phyloP scores from a whole-genome alignment of 2,329 filamentous ascomycete species.

The Metarhizium album region DNA sequence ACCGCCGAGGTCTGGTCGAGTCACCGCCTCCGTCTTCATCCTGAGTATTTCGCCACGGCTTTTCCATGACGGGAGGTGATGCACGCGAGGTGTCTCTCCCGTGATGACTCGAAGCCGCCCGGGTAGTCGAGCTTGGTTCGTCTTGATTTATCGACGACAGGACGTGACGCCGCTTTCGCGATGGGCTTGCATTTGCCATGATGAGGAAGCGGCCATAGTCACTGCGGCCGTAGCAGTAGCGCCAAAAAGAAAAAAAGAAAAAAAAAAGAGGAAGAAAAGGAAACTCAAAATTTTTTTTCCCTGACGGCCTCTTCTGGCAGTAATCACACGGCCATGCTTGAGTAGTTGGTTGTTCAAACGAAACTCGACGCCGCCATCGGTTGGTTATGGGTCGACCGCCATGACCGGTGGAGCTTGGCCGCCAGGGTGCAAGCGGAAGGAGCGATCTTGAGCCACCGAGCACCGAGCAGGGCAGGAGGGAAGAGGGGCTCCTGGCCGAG shows the following conservation, averaged over 20 bases:
- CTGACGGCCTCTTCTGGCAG: not conserved
- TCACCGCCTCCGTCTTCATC: not conserved
- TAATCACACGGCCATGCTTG: not conserved
- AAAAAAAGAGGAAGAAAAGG: no score
- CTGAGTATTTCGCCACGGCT: constrained; percentile 8
- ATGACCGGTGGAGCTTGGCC: not conserved
- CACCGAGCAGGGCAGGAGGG: not conserved
- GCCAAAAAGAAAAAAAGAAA: not conserved
- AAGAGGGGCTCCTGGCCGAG: not conserved
- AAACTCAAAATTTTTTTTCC: no score
- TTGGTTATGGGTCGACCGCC: no score
- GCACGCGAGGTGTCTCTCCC: not conserved
- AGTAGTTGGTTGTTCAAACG: no score
- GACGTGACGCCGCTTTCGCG: constrained; percentile 34
- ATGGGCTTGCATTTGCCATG: constrained; percentile 23
- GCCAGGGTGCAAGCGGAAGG: not conserved
- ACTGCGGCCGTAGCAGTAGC: not conserved
- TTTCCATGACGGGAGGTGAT: not conserved
- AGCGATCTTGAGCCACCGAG: not conserved
- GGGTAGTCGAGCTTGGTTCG: not conserved
- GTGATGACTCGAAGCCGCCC: constrained; percentile 14
- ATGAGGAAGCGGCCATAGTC: constrained; percentile 14
- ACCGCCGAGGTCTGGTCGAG: not conserved
- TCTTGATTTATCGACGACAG: constrained; percentile 37
- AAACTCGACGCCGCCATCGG: no score